Evolutionary conservation across 208 protist species (phyloP).

Genomic region (Trichomonas gallinae): DNA sequence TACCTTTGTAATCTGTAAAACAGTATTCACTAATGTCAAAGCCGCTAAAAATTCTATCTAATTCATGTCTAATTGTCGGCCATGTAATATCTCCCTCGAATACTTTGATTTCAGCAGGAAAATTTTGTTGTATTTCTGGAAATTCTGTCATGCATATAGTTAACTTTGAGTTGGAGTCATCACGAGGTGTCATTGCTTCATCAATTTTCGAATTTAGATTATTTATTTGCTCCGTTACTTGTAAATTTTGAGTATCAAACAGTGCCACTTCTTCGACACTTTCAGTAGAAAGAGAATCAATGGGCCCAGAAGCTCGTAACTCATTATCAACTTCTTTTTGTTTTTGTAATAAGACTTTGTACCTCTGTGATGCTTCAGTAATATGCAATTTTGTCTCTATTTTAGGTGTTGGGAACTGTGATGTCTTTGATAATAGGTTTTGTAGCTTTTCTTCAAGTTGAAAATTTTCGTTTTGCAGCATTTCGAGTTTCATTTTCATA

Average conservation of each 20-base stretch:
- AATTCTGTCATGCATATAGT: not conserved
- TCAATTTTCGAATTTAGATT: not conserved
- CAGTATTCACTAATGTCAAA: not conserved
- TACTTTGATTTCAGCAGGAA: not conserved
- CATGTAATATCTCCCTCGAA: not conserved
- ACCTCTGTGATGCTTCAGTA: not conserved
- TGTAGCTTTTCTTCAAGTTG: not conserved
- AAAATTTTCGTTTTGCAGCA: not conserved
- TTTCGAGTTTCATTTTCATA: not conserved
- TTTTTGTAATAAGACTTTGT: not conserved
- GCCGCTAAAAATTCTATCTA: not conserved
- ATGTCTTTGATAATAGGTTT: not conserved
- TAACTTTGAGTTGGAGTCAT: not conserved
- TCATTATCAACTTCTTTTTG: not conserved
- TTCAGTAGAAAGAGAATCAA: not conserved
- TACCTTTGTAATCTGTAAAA: not conserved
- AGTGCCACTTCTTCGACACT: not conserved
- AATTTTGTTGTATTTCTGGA: not conserved
- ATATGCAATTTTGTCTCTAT: not conserved
- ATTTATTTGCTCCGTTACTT: not conserved
- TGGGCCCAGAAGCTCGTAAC: not conserved
- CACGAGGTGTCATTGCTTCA: not conserved
- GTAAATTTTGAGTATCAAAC: not conserved
- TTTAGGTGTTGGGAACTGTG: not conserved
- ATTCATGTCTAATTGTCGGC: not conserved